Conservation (phyloP, 169 alveolate genomes). For the Plasmodium inui region DNA sequence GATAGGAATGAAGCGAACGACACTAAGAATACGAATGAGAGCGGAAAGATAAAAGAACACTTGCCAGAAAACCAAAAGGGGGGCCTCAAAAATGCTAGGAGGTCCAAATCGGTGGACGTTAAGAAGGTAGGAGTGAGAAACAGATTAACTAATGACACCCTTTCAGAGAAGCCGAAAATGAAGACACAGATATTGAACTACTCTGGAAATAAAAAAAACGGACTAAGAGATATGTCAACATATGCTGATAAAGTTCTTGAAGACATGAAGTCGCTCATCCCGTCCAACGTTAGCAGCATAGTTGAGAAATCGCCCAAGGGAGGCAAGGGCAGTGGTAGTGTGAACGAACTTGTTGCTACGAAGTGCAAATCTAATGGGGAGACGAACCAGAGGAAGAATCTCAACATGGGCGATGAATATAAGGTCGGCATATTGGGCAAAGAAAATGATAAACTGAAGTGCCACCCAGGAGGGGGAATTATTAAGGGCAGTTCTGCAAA, state of each 20-base stretch:
- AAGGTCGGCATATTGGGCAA: not conserved
- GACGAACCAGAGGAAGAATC: not conserved
- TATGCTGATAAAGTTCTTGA: slow-evolving; percentile 66
- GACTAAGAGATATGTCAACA: slow-evolving; percentile 76
- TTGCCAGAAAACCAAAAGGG: not conserved
- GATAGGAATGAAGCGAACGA: not conserved
- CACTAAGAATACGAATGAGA: not conserved
- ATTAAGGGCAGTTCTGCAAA: not conserved
- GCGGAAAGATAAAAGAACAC: not conserved
- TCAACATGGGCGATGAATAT: not conserved
- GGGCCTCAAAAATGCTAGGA: not conserved
- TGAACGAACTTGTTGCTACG: not conserved
- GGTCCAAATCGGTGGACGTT: slow-evolving; percentile 50
- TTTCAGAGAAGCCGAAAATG: not conserved
- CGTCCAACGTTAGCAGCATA: slow-evolving; percentile 20
- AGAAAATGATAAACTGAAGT: not conserved
- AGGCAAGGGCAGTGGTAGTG: not conserved
- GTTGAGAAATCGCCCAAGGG: not conserved
- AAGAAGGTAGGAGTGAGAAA: slow-evolving; percentile 6
- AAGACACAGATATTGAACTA: slow-evolving; percentile 64
- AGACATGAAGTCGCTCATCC: slow-evolving; percentile 71
- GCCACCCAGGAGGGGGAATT: not conserved
- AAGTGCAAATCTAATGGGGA: not conserved
- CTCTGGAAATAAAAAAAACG: slow-evolving; percentile 45
- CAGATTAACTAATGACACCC: not conserved